Evolutionary conservation across 495 filamentous ascomycete genomes (phyloP), one percentile per base, ranked within the genome.

Genomic region (Sporormia fimetaria): DNA sequence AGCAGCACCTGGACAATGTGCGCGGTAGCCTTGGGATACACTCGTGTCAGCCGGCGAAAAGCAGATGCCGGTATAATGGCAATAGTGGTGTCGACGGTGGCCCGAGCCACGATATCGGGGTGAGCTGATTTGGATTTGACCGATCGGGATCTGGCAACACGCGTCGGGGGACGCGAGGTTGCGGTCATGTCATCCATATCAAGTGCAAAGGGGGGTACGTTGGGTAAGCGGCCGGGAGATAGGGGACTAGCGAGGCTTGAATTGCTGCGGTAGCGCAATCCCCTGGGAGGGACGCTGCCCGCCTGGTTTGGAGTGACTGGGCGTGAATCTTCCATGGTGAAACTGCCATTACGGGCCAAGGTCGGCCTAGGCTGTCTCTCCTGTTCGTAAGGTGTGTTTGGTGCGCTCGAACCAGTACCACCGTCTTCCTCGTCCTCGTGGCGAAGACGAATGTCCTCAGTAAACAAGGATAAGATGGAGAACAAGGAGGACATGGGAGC

Each of bases 401-500:
- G 44, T n/a, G 21, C 33, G 25, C 37, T 48, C 7, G 49, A 41
- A 9, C 52, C 52, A 2, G 25, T 6, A 16, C 58, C 67, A 27
- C 55, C 58, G 11, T 71, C 67, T 21, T 78, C 75, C 21, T 80
- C 76, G 8, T 76, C 74, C 1, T 73, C 64, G 33, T 76, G 69
- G 18, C 76, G 74, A 21, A 96, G 63, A 44, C 85, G 79, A 29
- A 98, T 76, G 55, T 95, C 86, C 59, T 96, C 90, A 4, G 90
- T 96, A 52, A 98, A 98, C 0, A 98, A 66, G 2, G 86, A 90
- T 55, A 98, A 76, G 38, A 98, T 93, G 1, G 92, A 94, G 62
- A 98, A 98, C 4, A 98, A 62, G 0, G 90, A 96, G 20, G 90
- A 96, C 88, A 98, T 95, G 3, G 90, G 88, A 7, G 90, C 88